Percentiles rank a stretch among this genome's conserved stretches.
Conservation (phyloP, 2,329 filamentous ascomycete genomes). For the Fusarium citri region DNA sequence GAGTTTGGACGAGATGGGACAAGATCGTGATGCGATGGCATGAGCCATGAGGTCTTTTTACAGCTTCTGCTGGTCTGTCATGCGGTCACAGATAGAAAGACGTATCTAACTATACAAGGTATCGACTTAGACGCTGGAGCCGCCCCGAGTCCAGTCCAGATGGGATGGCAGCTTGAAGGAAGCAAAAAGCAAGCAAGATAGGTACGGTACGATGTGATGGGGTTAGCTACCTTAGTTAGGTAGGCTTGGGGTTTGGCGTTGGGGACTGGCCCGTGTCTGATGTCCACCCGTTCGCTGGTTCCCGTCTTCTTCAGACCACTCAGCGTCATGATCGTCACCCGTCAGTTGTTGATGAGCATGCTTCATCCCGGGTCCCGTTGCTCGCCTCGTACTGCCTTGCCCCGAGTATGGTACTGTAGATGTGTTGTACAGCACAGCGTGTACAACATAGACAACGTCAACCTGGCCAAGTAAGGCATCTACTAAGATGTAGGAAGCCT, state of each 20-base stretch:
- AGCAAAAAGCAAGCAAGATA: conserved; percentile 30
- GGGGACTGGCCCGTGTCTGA: conserved; percentile 35
- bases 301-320: conserved; percentile 33
- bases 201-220: conserved; percentile 24
- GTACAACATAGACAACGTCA: conserved; percentile 32
- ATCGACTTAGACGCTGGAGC: conserved; percentile 33
- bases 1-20: conserved; percentile 39
- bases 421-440: conserved; percentile 14
- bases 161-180: conserved; percentile 23
- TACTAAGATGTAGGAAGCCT: conserved; percentile 9
- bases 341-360: conserved; percentile 34
- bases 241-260: background rate
- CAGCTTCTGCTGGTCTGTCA: conserved; percentile 35
- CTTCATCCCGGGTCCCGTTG: conserved; percentile 34
- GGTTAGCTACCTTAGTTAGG: background rate
- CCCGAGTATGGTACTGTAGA: conserved; percentile 6
- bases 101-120: conserved; percentile 4
- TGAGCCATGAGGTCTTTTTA: conserved; percentile 20
- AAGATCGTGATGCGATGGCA: conserved; percentile 34
- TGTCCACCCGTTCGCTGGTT: conserved; percentile 46
- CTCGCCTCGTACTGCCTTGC: conserved; percentile 25
- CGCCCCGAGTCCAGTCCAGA: conserved; percentile 15
- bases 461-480: conserved; percentile 5
- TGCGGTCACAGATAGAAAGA: conserved; percentile 31
- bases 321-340: conserved; percentile 45